These are phyloP conservation scores for Fragosphaeria purpurea DNA, from an alignment of 2,329 filamentous ascomycete genomes.

Conservation along the genomic window DNA sequence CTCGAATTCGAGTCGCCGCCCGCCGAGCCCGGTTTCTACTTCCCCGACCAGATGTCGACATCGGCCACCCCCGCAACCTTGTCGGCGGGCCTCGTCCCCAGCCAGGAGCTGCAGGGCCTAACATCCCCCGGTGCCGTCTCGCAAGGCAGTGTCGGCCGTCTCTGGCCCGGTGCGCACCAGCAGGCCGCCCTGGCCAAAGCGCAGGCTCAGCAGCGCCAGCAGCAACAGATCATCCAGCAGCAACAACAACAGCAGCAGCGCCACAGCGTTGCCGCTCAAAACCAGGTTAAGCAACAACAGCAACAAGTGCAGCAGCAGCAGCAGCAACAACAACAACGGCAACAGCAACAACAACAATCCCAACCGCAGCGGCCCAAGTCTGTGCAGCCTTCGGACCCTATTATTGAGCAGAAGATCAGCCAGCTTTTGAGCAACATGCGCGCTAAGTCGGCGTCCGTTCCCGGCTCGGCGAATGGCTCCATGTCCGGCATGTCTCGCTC, in stretches of 20 bases:
- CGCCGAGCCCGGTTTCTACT: conserved; percentile 55
- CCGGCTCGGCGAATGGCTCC: conserved; percentile 38
- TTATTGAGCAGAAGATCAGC: conserved; percentile 86
- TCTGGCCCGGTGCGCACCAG: conserved; percentile 91
- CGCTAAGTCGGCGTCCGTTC: conserved; percentile 51
- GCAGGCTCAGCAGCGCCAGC: conserved; percentile 57
- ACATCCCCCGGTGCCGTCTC: conserved; percentile 35
- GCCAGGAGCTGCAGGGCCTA: conserved; percentile 46
- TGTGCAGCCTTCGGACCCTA: conserved; percentile 50
- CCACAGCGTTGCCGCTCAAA: conserved; percentile 25
- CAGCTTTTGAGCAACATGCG: conserved; percentile 90
- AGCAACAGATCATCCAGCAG: conserved; percentile 51
- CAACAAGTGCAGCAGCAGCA: conserved; percentile 21
- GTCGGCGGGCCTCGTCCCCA: conserved; percentile 48
- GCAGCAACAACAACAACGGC: conserved; percentile 21
- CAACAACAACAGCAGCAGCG: conserved; percentile 31
- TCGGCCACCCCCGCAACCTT: conserved; percentile 6
- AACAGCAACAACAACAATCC: neutral
- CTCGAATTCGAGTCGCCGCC: conserved; percentile 54
- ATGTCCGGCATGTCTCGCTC: conserved; percentile 56
- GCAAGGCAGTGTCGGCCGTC: conserved; percentile 54
- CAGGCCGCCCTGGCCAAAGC: conserved; percentile 73
- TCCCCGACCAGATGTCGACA: conserved; percentile 30
- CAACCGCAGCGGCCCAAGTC: conserved; percentile 39
- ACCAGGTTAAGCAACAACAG: conserved; percentile 22